Percentiles rank a stretch among this genome's conserved stretches.
phyloP scores from a whole-genome alignment of 768 basidiomycete species.

The Tephrocybe sp. region DNA sequence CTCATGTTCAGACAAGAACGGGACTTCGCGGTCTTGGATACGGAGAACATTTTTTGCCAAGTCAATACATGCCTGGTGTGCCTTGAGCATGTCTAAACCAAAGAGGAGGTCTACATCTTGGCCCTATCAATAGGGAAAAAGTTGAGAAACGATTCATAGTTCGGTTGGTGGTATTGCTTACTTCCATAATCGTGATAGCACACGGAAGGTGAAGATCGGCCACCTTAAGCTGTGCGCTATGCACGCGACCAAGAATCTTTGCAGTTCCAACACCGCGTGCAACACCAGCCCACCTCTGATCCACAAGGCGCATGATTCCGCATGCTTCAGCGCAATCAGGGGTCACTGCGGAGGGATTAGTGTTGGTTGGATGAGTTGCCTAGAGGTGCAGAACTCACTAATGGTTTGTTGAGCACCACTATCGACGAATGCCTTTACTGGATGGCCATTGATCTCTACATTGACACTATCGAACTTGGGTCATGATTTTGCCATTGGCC shows the following conservation, averaged over 20 bases:
- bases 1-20: slow-evolving; percentile 92
- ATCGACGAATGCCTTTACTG: slow-evolving; percentile 96
- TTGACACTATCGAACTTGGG: slow-evolving; percentile 56
- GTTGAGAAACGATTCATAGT: neutral
- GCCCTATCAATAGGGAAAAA: slow-evolving; percentile 46
- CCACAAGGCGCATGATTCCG: slow-evolving; percentile 92
- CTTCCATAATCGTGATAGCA: slow-evolving; percentile 95
- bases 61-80: slow-evolving; percentile 95
- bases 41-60: slow-evolving; percentile 84
- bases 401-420: slow-evolving; percentile 97
- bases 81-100: slow-evolving; percentile 98
- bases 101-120: slow-evolving; percentile 92
- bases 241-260: slow-evolving; percentile 89
- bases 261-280: slow-evolving; percentile 95
- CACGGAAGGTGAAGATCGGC: slow-evolving; percentile 83
- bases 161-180: slow-evolving; percentile 24
- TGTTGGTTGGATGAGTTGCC: neutral
- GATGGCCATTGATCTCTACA: slow-evolving; percentile 87
- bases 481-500: slow-evolving; percentile 2
- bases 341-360: slow-evolving; percentile 57
- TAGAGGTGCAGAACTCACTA: slow-evolving; percentile 51
- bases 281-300: slow-evolving; percentile 83
- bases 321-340: slow-evolving; percentile 90
- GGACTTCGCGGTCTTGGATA: slow-evolving; percentile 88
- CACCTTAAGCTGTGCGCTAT: slow-evolving; percentile 89